phyloP scores from a whole-genome alignment of 305 asterid species.

The Rubia peregrina region DNA sequence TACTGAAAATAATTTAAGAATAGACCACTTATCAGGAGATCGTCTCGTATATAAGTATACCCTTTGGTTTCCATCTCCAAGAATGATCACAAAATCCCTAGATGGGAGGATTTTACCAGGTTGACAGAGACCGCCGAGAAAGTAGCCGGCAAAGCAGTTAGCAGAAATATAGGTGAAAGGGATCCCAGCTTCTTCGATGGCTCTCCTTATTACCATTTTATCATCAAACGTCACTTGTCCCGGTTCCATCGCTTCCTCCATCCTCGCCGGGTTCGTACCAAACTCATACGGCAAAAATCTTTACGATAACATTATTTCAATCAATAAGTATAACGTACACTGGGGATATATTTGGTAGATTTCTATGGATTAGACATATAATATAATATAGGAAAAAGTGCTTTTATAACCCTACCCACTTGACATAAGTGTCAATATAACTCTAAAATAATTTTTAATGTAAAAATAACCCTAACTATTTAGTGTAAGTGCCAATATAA shows the following conservation, averaged over 20 bases:
- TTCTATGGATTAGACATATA: too few relatives aligned
- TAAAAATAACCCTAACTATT: too few relatives aligned
- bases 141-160: slow-evolving; percentile 44
- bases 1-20: too few relatives aligned
- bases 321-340: too few relatives aligned
- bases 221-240: slow-evolving; percentile 40
- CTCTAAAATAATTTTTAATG: too few relatives aligned
- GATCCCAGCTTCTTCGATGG: slow-evolving; percentile 47
- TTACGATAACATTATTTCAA: slow-evolving; percentile 19
- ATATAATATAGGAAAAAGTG: too few relatives aligned
- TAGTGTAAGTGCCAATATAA: too few relatives aligned
- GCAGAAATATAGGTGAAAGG: slow-evolving; percentile 51
- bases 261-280: slow-evolving; percentile 40
- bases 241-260: slow-evolving; percentile 30
- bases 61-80: slow-evolving; percentile 50
- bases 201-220: slow-evolving; percentile 47
- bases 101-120: slow-evolving; percentile 36
- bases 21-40: too few relatives aligned
- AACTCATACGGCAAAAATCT: slow-evolving; percentile 54
- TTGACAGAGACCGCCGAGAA: slow-evolving; percentile 39
- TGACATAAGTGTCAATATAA: too few relatives aligned
- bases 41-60: slow-evolving; percentile 10
- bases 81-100: slow-evolving; percentile 28
- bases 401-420: too few relatives aligned
- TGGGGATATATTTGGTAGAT: too few relatives aligned